Conservation (phyloP, 1,139 yeast species). For the Saccharomycopsis hybrid region DNA sequence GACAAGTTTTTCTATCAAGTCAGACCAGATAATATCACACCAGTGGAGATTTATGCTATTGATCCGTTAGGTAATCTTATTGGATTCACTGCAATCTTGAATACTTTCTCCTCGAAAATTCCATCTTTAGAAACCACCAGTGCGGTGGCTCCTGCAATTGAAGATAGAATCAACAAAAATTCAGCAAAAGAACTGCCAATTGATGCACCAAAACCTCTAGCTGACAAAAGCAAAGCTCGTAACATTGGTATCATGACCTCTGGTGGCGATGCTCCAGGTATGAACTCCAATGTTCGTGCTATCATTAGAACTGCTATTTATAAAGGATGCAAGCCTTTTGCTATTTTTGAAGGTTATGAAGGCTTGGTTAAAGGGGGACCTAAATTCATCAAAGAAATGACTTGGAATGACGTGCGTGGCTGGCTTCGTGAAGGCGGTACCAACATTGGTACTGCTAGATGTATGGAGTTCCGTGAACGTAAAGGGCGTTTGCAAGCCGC, state of each 20-base stretch:
- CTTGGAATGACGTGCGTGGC: constrained; percentile 92
- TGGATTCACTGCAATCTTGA: constrained; percentile 57
- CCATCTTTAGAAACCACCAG: constrained; percentile 24
- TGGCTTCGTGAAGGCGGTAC: constrained; percentile 92
- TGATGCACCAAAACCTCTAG: no score
- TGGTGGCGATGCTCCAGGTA: constrained; percentile 98
- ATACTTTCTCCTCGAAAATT: constrained; percentile 51
- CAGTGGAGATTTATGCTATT: constrained; percentile 58
- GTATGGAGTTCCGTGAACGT: constrained; percentile 77
- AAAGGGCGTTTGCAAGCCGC: constrained; percentile 79
- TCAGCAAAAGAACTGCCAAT: no score
- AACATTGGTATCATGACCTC: constrained; percentile 94
- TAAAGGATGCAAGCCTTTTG: constrained; percentile 88
- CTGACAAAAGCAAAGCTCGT: constrained; percentile 20
- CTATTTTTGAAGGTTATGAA: constrained; percentile 90
- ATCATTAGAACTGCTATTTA: constrained; percentile 86
- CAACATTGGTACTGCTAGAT: constrained; percentile 92
- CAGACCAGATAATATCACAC: constrained; percentile 58
- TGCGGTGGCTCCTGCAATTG: not conserved
- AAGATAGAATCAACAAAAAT: no score
- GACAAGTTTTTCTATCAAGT: constrained; percentile 29
- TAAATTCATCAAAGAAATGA: constrained; percentile 63
- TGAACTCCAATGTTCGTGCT: constrained; percentile 94
- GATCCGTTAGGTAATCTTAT: constrained; percentile 65
- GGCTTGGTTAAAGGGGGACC: constrained; percentile 85